Base-by-base conservation (phyloP, 2,329 filamentous ascomycete species). In the Elsinoe arachidis region DNA sequence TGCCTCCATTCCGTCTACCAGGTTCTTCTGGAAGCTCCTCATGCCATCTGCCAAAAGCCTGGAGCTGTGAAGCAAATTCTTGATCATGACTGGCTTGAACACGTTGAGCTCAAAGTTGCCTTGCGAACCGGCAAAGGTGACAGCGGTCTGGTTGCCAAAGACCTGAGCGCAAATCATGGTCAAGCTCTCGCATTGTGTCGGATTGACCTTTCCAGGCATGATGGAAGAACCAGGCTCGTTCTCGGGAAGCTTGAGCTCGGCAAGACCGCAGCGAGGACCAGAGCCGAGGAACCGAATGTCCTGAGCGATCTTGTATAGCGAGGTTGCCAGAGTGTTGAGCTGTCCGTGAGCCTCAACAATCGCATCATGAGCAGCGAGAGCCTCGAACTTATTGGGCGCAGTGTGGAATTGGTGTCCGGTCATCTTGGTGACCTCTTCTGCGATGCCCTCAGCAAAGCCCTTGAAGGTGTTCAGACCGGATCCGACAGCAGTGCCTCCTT, bases 151-250 rank as follows among this genome's bases (percentile, higher is more conserved):
- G 81, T 99, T 99, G 69, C 93, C 93, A 82, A 97, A 96, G 61
- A 99, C 92, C 76, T 99, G 93, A 17, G 89, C 84, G 78, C 92
- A 96, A 60, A 97, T 80, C 93, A 99, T 99, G 66, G 93, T 97
- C 73, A 99, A 78, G 61, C 90, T 88, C 80, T 99, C 93, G 76
- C 90, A 96, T 77, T 99, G 93, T 33, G 93, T 99, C 33, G 93
- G 93, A 80, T 99, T 99, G 72, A 99, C 93, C 80, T 99, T 99
- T 69, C 93, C 93, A 44, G 93, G 93, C 93, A 99, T 99, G 79
- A 99, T 97, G 66, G 88, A 95, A 69, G 87, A 93, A 63, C 92
- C 92, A 34, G 93, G 93, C 79, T 99, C 93, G 77, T 99, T 99
- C 79, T 99, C 93, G 23, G 93, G 93, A 54, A 99, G 84, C 69